A percentile compares a stretch with the other conserved stretches of the same genome.
These are phyloP conservation scores for Solanum paucissectum DNA, from an alignment of 257 asterid species.

Conservation along the genomic window DNA sequence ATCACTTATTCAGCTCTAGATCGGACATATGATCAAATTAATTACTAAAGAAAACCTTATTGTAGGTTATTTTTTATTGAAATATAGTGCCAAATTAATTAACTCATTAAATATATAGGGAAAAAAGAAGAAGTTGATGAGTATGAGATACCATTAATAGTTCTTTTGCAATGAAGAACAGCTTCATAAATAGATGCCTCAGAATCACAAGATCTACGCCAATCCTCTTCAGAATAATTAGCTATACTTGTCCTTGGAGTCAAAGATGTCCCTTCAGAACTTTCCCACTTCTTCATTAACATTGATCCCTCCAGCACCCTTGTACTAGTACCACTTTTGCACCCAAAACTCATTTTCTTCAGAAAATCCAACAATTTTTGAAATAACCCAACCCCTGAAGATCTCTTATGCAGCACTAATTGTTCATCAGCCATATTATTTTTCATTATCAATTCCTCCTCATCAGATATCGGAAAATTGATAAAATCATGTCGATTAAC, in stretches of 20 bases:
- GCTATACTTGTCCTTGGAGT: constrained; percentile 61
- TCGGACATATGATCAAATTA: no score
- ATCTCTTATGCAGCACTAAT: neutral
- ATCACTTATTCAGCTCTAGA: neutral
- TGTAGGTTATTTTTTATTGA: no score
- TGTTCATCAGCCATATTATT: neutral
- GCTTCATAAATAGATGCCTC: constrained; percentile 87
- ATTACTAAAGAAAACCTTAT: neutral
- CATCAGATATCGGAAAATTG: constrained; percentile 26
- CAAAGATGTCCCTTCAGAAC: constrained; percentile 37
- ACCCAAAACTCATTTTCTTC: constrained; percentile 16
- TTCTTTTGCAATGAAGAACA: constrained; percentile 84
- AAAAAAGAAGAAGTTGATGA: no score
- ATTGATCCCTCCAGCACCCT: neutral
- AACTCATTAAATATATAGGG: neutral
- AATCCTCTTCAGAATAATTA: constrained; percentile 35
- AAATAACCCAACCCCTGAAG: constrained; percentile 10
- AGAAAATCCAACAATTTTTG: constrained; percentile 36
- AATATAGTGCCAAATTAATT: neutral
- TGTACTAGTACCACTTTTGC: constrained; percentile 14
- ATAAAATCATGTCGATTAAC: constrained; percentile 38
- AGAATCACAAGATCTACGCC: constrained; percentile 81
- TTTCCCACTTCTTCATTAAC: constrained; percentile 7
- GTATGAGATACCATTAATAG: constrained; percentile 27
- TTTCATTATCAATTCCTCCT: neutral